A percentile compares a stretch with the other conserved stretches of the same genome.
phyloP scores from a whole-genome alignment of 805 yeast species.

The Ogataea allantospora region DNA sequence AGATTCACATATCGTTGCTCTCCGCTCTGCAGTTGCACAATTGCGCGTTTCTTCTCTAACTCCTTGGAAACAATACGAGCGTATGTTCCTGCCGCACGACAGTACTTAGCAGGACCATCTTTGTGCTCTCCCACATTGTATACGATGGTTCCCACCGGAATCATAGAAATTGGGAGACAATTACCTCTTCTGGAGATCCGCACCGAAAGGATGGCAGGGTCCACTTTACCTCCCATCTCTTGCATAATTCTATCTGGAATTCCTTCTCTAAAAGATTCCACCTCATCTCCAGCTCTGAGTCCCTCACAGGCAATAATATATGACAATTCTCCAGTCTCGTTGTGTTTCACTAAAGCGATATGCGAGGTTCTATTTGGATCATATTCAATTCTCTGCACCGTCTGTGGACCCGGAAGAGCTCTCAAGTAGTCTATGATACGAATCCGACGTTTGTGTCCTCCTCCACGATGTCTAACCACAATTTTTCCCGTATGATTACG shows the following conservation, averaged over 20 bases:
- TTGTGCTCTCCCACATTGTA: slow-evolving; percentile 81
- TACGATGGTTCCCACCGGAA: slow-evolving; percentile 90
- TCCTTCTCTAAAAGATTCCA: slow-evolving; percentile 87
- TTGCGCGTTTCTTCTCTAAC: slow-evolving; percentile 66
- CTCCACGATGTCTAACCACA: slow-evolving; percentile 94
- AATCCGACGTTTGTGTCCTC: slow-evolving; percentile 89
- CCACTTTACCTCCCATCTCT: slow-evolving; percentile 89
- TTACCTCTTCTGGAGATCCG: slow-evolving; percentile 91
- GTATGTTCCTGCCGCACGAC: slow-evolving; percentile 92
- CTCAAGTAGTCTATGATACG: slow-evolving; percentile 80
- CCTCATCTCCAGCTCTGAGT: slow-evolving; percentile 85
- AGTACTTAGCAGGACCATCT: slow-evolving; percentile 80
- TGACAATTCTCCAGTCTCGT: slow-evolving; percentile 57
- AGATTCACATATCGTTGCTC: slow-evolving; percentile 88
- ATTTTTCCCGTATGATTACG: slow-evolving; percentile 86
- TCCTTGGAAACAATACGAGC: slow-evolving; percentile 83
- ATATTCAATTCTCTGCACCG: slow-evolving; percentile 85
- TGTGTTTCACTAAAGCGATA: slow-evolving; percentile 77
- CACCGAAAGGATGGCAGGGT: slow-evolving; percentile 85
- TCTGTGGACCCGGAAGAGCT: slow-evolving; percentile 63
- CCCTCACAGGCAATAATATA: slow-evolving; percentile 93
- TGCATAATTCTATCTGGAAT: slow-evolving; percentile 70
- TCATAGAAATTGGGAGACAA: slow-evolving; percentile 87
- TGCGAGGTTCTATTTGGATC: slow-evolving; percentile 95
- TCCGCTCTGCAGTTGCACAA: slow-evolving; percentile 83